A percentile compares a stretch with the other conserved stretches of the same genome.
These are phyloP conservation scores for Termitomyces sp. DNA, from an alignment of 768 basidiomycete species.

Conservation along the genomic window DNA sequence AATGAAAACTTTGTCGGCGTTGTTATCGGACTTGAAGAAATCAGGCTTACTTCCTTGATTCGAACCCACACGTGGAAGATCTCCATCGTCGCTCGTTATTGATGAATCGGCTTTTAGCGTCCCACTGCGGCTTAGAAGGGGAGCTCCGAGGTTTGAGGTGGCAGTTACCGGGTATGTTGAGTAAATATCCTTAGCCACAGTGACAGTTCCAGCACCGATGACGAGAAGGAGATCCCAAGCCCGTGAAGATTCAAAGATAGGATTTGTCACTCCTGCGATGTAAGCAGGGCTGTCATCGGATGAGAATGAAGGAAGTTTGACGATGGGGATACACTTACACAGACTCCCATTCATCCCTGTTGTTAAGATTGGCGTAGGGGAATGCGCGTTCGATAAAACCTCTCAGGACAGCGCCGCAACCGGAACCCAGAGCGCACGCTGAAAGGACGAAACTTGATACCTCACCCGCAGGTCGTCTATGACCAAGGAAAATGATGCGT, in stretches of 20 bases:
- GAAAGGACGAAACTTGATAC: conserved; percentile 91
- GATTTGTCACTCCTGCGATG: conserved; percentile 97
- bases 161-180: conserved; percentile 44
- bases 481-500: conserved; percentile 93
- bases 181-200: conserved; percentile 83
- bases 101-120: conserved; percentile 65
- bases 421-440: conserved; percentile 90
- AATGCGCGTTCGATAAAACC: conserved; percentile 92
- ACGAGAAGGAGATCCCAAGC: conserved; percentile 95
- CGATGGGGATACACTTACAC: conserved; percentile 52
- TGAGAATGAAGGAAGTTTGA: background rate
- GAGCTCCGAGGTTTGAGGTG: conserved; percentile 35
- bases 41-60: conserved; percentile 60
- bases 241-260: conserved; percentile 85
- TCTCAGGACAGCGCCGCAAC: conserved; percentile 77
- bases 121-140: conserved; percentile 51
- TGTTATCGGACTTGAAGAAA: conserved; percentile 52
- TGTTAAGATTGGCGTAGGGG: conserved; percentile 90
- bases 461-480: conserved; percentile 83
- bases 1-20: conserved; percentile 82
- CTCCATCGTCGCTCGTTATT: conserved; percentile 58
- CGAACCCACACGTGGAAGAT: conserved; percentile 51
- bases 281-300: conserved; percentile 66
- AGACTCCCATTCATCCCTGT: conserved; percentile 85
- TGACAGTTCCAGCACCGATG: conserved; percentile 81